These are phyloP conservation scores for Phytophthora tubulina DNA, from an alignment of 352 stramenopile species.

Conservation along the genomic window DNA sequence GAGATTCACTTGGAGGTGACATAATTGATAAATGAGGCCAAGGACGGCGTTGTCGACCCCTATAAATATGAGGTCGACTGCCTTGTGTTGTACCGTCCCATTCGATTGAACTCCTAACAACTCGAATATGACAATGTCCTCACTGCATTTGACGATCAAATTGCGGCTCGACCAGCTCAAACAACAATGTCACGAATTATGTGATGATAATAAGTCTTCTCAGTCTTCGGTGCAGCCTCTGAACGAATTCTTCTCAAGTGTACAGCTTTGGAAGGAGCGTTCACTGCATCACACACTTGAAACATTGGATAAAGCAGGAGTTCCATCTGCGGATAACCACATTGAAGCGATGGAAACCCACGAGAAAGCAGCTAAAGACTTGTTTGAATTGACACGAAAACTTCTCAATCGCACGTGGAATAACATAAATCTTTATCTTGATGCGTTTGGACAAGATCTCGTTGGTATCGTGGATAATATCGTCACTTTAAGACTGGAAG, in stretches of 20 bases:
- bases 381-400: conserved; percentile 43
- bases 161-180: conserved; percentile 28
- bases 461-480: conserved; percentile 37
- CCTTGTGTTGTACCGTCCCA: conserved; percentile 11
- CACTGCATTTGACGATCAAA: conserved; percentile 29
- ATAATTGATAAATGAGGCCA: too few species aligned
- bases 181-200: conserved; percentile 27
- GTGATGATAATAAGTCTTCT: neutral
- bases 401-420: conserved; percentile 34
- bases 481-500: conserved; percentile 49
- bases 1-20: neutral
- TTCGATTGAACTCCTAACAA: neutral
- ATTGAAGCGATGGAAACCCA: conserved; percentile 70
- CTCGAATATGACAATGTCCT: conserved; percentile 1
- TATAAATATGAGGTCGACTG: conserved; percentile 33
- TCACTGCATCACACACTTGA: conserved; percentile 66
- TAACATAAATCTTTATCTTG: conserved; percentile 39
- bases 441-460: conserved; percentile 47
- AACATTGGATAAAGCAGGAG: conserved; percentile 40
- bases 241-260: conserved; percentile 36
- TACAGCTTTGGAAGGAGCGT: conserved; percentile 74
- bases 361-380: conserved; percentile 52
- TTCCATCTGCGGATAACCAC: conserved; percentile 43
- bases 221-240: conserved; percentile 3
- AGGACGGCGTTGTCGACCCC: conserved; percentile 2